Conservation (phyloP, 129 eudicot genomes). For the Mikania micrantha region DNA sequence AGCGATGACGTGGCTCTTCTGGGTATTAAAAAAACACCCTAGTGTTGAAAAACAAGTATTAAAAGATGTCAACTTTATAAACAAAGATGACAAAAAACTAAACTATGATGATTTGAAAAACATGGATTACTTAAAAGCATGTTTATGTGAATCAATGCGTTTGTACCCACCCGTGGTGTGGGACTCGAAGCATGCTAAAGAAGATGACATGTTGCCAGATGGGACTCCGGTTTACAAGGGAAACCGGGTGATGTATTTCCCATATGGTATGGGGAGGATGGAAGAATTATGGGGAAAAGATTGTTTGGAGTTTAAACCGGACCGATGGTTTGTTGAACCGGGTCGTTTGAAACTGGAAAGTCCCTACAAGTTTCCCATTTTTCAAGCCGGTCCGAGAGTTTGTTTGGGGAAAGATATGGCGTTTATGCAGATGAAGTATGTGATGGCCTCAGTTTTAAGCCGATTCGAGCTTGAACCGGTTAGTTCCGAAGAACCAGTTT, state of each 20-base stretch:
- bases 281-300: constrained; percentile 79
- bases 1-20: constrained; percentile 66
- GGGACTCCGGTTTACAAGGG: constrained; percentile 63
- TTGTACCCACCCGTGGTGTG: constrained; percentile 87
- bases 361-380: constrained; percentile 72
- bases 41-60: constrained; percentile 4
- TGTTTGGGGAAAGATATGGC: constrained; percentile 93
- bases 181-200: constrained; percentile 79
- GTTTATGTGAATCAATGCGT: constrained; percentile 82
- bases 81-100: not conserved
- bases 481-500: constrained; percentile 30
- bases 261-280: constrained; percentile 97
- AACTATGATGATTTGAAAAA: constrained; percentile 40
- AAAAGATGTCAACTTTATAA: not conserved
- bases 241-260: constrained; percentile 74
- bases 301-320: constrained; percentile 63
- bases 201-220: constrained; percentile 66
- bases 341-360: constrained; percentile 41
- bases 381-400: constrained; percentile 85
- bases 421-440: constrained; percentile 73
- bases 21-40: constrained; percentile 35
- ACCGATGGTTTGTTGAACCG: constrained; percentile 54
- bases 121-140: constrained; percentile 53
- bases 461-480: constrained; percentile 52
- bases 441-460: constrained; percentile 46